Evolutionary conservation across 257 asterid genomes (phyloP).

Genomic region (Thymus mandschuricus): DNA sequence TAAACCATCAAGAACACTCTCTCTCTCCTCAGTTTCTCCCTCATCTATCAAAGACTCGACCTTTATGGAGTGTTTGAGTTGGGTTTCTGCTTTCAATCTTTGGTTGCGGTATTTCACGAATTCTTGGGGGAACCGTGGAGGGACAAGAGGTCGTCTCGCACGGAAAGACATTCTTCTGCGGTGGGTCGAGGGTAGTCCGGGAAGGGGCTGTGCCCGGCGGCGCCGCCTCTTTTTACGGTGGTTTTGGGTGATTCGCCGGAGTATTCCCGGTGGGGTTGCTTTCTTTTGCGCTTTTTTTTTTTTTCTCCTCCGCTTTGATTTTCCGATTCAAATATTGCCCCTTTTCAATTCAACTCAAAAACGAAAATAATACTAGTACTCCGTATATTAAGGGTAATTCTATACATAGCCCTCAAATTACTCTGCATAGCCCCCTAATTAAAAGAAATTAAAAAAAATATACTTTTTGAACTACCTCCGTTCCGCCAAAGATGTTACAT

Average conservation of each 20-base stretch:
- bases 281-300: slow-evolving; percentile 38
- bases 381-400: too few species aligned
- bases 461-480: too few species aligned
- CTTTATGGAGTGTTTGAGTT: slow-evolving; percentile 12
- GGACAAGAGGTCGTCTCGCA: slow-evolving; percentile 66
- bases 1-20: slow-evolving; percentile 78
- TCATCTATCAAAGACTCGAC: slow-evolving; percentile 32
- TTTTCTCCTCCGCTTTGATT: not conserved
- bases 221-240: slow-evolving; percentile 26
- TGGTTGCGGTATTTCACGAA: slow-evolving; percentile 69
- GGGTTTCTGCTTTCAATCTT: slow-evolving; percentile 44
- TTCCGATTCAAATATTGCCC: not conserved
- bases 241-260: slow-evolving; percentile 40
- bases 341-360: not conserved
- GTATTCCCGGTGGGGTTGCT: slow-evolving; percentile 38
- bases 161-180: slow-evolving; percentile 69
- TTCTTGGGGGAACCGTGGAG: slow-evolving; percentile 84
- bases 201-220: slow-evolving; percentile 38
- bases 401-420: too few species aligned
- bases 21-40: slow-evolving; percentile 40
- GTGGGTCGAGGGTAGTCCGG: slow-evolving; percentile 61
- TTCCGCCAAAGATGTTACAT: too few species aligned
- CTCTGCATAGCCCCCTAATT: too few species aligned
- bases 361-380: too few species aligned
- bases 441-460: too few species aligned